phyloP scores from a whole-genome alignment of 768 basidiomycete species.

The Nidularia pulvinata region DNA sequence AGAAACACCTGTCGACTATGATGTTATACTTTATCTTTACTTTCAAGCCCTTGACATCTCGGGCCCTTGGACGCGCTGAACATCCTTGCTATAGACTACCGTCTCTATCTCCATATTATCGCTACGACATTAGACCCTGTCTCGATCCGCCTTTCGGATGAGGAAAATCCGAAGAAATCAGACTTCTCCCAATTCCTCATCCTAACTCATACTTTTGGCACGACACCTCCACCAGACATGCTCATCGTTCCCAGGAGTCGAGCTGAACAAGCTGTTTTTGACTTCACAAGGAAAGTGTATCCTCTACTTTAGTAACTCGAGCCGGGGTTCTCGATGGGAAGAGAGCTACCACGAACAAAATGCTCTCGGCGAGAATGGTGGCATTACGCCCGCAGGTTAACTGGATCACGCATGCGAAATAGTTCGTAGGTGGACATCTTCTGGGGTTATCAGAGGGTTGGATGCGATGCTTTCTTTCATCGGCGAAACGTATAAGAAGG shows the following conservation, averaged over 20 bases:
- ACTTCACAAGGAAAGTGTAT: conserved; percentile 29
- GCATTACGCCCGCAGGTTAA: conserved; percentile 26
- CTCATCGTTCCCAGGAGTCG: conserved; percentile 24
- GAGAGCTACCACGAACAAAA: conserved; percentile 45
- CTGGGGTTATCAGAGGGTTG: conserved; percentile 45
- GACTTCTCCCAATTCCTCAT: conserved; percentile 28
- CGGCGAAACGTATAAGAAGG: conserved; percentile 30
- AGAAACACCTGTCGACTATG: conserved; percentile 19
- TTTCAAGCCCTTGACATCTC: conserved; percentile 32
- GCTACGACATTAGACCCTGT: conserved; percentile 27
- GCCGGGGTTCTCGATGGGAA: conserved; percentile 39
- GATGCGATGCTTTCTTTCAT: conserved; percentile 36
- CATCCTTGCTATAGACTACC: conserved; percentile 19
- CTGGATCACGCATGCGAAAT: conserved; percentile 44
- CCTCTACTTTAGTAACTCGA: conserved; percentile 31
- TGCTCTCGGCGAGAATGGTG: conserved; percentile 19
- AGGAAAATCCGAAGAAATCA: conserved; percentile 11
- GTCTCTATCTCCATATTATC: conserved; percentile 25
- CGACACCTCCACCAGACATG: conserved; percentile 31
- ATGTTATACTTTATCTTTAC: conserved; percentile 22
- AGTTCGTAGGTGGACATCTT: conserved; percentile 48
- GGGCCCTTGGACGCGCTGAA: conserved; percentile 31
- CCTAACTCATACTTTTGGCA: conserved; percentile 37
- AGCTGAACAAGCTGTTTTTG: conserved; percentile 12
- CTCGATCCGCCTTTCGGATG: conserved; percentile 18